Evolutionary conservation across 371 early-diverging fungal species (phyloP), one percentile per base, ranked within the genome.

Genomic region (Circinella minor): DNA sequence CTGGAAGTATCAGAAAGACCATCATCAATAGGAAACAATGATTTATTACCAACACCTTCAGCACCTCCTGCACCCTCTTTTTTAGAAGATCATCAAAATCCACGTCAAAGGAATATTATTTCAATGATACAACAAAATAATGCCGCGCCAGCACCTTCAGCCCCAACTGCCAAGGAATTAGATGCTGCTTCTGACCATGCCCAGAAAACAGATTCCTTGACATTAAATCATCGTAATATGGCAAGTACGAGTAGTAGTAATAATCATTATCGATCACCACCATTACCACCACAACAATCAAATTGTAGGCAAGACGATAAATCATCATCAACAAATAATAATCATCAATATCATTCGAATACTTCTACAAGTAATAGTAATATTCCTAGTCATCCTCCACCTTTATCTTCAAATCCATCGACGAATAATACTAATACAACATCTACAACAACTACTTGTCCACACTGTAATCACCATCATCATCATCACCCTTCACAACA

Each of bases 151-250:
- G 69, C 69, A 8, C 72, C 72, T 18, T 72, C 72, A 37, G 74
- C 74, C 17, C 74, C 74, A 1, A 61, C 74, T 43, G 71, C 74
- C 43, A 74, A 74, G 55, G 68, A 70, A 64, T 61, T 74, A 27
- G 69, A 68, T 46, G 66, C 65, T 60, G 65, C 61, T 3, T 46
- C 18, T n/a, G 66, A 59, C 18, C 46, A 64, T 20, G 57, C 55
- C 4, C 51, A 39, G 3, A 39, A 54, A 27, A n/a, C n/a, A n/a
- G 47, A 54, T 36, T 8, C 13, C 13, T n/a, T 14, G 36, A 18
- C 5, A 1, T 15, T 37, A 14, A 11, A 18, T 37, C 17, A 18
- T 27, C 27, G 27, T 27, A 27, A 27, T 38, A 18, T 47, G 7
- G 47, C 18, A 11, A 27, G 27, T 27, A 15, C 20, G 17, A 27